Evolutionary conservation across 495 filamentous ascomycete genomes (phyloP).

Genomic region (Aspergillus baeticus): DNA sequence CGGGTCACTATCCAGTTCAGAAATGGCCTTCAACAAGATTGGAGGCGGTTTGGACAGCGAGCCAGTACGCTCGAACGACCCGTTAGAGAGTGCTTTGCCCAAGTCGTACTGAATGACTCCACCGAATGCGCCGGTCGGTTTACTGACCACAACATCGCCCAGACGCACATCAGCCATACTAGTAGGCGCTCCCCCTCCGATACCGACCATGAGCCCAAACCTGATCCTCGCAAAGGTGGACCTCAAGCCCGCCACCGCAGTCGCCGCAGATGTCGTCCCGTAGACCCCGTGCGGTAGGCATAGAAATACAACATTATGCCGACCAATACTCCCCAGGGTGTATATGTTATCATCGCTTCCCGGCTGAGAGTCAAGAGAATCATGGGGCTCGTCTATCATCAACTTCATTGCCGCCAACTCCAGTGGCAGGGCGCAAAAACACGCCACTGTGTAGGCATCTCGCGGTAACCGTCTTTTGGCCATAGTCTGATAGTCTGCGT

Average conservation of each 20-base stretch:
- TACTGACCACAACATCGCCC: conserved; percentile 37
- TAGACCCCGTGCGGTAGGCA: conserved; percentile 26
- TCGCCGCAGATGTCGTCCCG: conserved; percentile 28
- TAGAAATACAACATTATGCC: conserved; percentile 35
- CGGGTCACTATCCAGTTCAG: conserved; percentile 17
- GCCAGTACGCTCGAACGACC: conserved; percentile 33
- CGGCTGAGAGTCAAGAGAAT: conserved; percentile 10
- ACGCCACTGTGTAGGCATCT: conserved; percentile 29
- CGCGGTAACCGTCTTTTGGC: no score
- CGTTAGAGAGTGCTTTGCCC: conserved; percentile 32
- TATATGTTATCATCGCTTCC: conserved; percentile 31
- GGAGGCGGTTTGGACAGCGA: conserved; percentile 33
- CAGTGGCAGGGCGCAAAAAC: conserved; percentile 34
- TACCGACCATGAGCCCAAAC: conserved; percentile 34
- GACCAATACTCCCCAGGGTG: conserved; percentile 27
- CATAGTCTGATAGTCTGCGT: no score
- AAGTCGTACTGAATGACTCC: conserved; percentile 39
- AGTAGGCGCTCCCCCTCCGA: conserved; percentile 34
- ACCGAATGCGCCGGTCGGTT: conserved; percentile 16
- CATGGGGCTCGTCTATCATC: conserved; percentile 32
- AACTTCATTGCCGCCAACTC: conserved; percentile 29
- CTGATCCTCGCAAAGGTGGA: conserved; percentile 23
- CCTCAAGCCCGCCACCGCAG: conserved; percentile 21
- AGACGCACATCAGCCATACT: conserved; percentile 30
- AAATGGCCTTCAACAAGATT: conserved; percentile 27